Percentiles rank a stretch among this genome's conserved stretches.
Evolutionary conservation across 2,329 filamentous ascomycete genomes (phyloP).

Genomic region (Orbilia brochopaga): DNA sequence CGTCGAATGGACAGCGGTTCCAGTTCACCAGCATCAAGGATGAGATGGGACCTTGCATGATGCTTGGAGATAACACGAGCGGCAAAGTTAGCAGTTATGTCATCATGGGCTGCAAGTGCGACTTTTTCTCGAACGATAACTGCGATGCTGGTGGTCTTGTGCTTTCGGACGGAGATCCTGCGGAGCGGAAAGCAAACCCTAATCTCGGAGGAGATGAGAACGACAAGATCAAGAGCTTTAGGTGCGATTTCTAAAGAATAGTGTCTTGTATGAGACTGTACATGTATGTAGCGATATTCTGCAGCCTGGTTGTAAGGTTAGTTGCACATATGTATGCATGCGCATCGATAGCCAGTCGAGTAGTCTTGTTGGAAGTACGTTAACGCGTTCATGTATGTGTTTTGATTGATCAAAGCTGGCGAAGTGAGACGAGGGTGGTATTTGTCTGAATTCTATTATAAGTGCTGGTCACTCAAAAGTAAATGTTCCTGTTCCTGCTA

Average conservation of each 20-base stretch:
- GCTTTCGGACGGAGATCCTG: background rate
- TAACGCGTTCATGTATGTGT: too few species aligned
- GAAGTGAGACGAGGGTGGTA: too few species aligned
- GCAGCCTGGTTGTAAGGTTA: too few species aligned
- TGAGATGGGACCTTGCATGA: background rate
- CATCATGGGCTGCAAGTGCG: slow-evolving; percentile 1
- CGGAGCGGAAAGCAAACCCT: background rate
- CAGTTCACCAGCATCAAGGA: background rate
- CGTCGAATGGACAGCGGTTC: background rate
- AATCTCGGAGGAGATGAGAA: background rate
- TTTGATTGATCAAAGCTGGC: too few species aligned
- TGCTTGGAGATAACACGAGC: background rate
- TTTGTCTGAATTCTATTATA: too few species aligned
- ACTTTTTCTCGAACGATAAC: background rate
- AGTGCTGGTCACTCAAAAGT: too few species aligned
- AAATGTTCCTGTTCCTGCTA: too few species aligned
- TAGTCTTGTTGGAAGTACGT: too few species aligned
- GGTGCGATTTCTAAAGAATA: background rate
- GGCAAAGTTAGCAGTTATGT: slow-evolving; percentile 4
- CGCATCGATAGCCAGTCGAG: too few species aligned
- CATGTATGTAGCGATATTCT: too few species aligned
- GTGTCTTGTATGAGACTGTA: too few species aligned
- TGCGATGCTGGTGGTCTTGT: background rate
- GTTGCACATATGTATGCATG: too few species aligned
- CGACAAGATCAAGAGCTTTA: background rate